A percentile compares a stretch with the other conserved stretches of the same genome.
These are phyloP conservation scores for Pseudocercospora eumusae DNA, from an alignment of 2,329 filamentous ascomycete genomes.

Conservation along the genomic window DNA sequence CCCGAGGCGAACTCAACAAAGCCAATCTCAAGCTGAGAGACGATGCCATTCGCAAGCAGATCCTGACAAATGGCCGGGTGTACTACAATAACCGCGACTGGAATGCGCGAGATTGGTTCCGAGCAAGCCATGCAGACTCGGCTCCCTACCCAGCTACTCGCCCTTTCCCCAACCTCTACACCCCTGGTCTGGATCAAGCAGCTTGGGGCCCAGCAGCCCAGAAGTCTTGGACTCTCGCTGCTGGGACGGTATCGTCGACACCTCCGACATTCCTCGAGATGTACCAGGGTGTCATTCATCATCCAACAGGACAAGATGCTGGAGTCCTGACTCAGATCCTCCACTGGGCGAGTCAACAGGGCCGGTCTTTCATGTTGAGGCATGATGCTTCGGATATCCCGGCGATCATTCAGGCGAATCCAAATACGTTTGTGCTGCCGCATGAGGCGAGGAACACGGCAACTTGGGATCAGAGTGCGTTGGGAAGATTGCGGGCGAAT, in stretches of 20 bases:
- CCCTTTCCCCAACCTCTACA: not conserved
- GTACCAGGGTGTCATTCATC: not conserved
- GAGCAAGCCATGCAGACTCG: not conserved
- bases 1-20: not conserved
- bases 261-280: not conserved
- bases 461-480: conserved; percentile 1
- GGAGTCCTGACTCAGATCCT: conserved; percentile 11
- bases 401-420: not conserved
- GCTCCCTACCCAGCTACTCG: not conserved
- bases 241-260: not conserved
- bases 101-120: not conserved
- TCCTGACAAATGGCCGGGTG: not conserved
- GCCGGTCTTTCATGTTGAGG: conserved; percentile 25
- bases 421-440: not conserved
- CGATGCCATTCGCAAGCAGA: conserved; percentile 3
- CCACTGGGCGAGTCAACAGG: not conserved
- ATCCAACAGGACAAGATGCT: conserved; percentile 12
- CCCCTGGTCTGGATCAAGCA: not conserved
- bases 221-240: not conserved
- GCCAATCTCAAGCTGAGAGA: not conserved
- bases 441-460: not conserved
- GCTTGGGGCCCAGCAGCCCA: not conserved
- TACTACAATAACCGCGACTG: not conserved
- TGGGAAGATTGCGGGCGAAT: not conserved
- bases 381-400: not conserved